Percentiles rank a stretch among this genome's conserved stretches.
phyloP scores from a whole-genome alignment of 768 basidiomycete genomes.

The Suillus subaureus region DNA sequence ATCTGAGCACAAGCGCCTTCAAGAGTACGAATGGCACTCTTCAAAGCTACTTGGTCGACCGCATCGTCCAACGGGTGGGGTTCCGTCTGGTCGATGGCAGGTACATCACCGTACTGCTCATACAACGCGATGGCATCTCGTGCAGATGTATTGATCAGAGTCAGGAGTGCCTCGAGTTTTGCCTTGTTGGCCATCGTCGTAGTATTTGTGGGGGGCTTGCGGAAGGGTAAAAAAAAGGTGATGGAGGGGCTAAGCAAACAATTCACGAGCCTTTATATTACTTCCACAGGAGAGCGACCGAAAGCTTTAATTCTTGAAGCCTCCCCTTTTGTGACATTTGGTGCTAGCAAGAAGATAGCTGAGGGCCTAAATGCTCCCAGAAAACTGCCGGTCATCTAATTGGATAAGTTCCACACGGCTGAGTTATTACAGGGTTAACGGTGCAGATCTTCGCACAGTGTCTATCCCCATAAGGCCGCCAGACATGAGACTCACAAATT shows the following conservation, averaged over 20 bases:
- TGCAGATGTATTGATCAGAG: constrained; percentile 34
- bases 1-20: constrained; percentile 41
- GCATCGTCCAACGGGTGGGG: constrained; percentile 39
- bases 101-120: constrained; percentile 29
- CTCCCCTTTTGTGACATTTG: constrained; percentile 1
- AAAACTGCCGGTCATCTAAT: neutral
- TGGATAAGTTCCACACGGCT: neutral
- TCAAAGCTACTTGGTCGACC: constrained; percentile 24
- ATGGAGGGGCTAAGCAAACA: neutral
- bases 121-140: constrained; percentile 37
- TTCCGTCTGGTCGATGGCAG: constrained; percentile 36
- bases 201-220: neutral
- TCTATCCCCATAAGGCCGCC: neutral
- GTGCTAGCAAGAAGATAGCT: neutral
- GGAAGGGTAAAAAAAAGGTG: neutral
- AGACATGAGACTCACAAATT: neutral
- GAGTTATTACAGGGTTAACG: neutral
- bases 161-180: constrained; percentile 30
- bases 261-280: neutral
- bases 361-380: neutral
- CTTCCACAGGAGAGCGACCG: neutral
- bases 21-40: constrained; percentile 27
- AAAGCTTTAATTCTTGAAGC: neutral
- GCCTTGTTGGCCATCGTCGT: constrained; percentile 18
- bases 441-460: neutral